These are phyloP conservation scores for Trichoderma gamsii DNA, from an alignment of 495 filamentous ascomycete species.

Conservation along the genomic window DNA sequence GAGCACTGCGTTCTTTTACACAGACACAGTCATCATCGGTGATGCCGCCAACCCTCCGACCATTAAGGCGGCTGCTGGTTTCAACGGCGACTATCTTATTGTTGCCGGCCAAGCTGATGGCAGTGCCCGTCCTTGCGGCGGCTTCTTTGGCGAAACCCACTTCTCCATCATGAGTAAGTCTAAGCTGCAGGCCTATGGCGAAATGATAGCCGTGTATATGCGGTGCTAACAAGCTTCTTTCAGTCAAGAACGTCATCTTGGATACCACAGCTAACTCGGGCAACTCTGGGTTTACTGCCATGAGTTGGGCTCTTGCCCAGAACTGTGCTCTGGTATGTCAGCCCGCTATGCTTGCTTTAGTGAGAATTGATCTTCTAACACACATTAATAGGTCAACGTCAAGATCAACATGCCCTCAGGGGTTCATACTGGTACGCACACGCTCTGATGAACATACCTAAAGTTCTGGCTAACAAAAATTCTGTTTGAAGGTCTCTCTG, in stretches of 20 bases:
- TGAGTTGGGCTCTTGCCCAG: constrained; percentile 67
- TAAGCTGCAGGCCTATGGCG: not conserved
- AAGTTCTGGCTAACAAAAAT: not conserved
- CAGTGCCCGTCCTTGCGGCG: constrained; percentile 7
- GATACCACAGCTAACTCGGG: constrained; percentile 54
- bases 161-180: constrained; percentile 17
- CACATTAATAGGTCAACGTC: not conserved
- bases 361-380: not conserved
- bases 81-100: constrained; percentile 31
- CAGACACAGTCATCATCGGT: constrained; percentile 59
- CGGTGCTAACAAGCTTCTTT: not conserved
- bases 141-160: constrained; percentile 16
- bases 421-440: not conserved
- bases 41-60: constrained; percentile 60
- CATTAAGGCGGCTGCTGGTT: constrained; percentile 51
- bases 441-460: too few relatives aligned
- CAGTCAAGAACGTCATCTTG: constrained; percentile 60
- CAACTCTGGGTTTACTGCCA: constrained; percentile 44
- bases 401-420: constrained; percentile 7
- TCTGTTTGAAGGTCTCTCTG: not conserved
- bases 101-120: constrained; percentile 42
- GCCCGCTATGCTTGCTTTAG: not conserved
- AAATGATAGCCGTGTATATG: too few relatives aligned
- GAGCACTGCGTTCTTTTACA: constrained; percentile 47
- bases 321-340: constrained; percentile 23